A percentile compares a stretch with the other conserved stretches of the same genome.
Conservation (phyloP, 148 eudicot species). For the Amaranthus hypochondriacus region DNA sequence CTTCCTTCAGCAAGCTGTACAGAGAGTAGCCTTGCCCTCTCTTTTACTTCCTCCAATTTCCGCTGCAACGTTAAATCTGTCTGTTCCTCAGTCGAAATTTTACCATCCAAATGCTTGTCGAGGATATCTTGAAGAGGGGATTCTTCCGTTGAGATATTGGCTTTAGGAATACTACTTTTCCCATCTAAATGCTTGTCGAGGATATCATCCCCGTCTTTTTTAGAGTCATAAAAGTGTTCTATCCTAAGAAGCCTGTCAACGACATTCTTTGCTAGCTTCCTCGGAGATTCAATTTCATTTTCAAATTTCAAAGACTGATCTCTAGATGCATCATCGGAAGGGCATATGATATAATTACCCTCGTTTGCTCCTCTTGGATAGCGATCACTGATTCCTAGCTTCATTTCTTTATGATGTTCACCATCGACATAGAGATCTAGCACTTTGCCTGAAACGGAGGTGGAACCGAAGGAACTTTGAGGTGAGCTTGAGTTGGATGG, state of each 20-base stretch:
- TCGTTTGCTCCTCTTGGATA: slow-evolving; percentile 9
- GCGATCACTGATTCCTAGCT: background rate
- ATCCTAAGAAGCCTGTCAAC: slow-evolving; percentile 30
- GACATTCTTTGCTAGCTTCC: slow-evolving; percentile 31
- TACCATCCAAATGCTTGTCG: slow-evolving; percentile 16
- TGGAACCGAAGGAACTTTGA: slow-evolving; percentile 27
- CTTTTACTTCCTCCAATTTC: slow-evolving; percentile 21
- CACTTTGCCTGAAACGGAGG: slow-evolving; percentile 20
- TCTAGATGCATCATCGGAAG: slow-evolving; percentile 14
- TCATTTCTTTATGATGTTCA: slow-evolving; percentile 21
- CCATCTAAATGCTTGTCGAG: slow-evolving; percentile 25
- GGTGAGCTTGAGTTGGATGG: slow-evolving; percentile 26
- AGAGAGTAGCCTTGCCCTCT: slow-evolving; percentile 19
- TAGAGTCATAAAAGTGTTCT: slow-evolving; percentile 25
- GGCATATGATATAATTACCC: slow-evolving; percentile 15
- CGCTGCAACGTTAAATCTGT: slow-evolving; percentile 16
- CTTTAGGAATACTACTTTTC: background rate
- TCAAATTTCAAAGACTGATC: slow-evolving; percentile 15
- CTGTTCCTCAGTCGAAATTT: background rate
- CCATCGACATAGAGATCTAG: slow-evolving; percentile 31
- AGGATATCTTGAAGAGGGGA: slow-evolving; percentile 12
- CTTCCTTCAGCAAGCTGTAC: slow-evolving; percentile 16
- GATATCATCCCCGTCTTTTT: slow-evolving; percentile 5
- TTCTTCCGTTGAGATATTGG: background rate
- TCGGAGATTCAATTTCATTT: slow-evolving; percentile 28